Conservation (phyloP, 2,329 filamentous ascomycete species). For the Lecanoromycetidae sp. region DNA sequence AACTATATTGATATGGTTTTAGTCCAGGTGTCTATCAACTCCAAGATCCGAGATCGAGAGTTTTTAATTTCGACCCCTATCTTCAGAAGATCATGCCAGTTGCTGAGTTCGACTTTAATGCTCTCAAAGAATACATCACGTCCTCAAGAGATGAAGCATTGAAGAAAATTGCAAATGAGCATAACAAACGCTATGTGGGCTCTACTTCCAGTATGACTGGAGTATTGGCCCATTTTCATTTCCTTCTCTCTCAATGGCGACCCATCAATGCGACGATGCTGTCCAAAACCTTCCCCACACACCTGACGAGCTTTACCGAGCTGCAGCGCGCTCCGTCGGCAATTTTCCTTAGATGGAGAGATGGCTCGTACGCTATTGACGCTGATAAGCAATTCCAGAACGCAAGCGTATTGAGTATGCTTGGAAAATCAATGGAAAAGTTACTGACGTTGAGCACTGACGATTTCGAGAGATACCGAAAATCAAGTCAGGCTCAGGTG, state of each 20-base stretch:
- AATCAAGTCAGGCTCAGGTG: constrained; percentile 53
- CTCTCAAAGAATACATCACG: constrained; percentile 75
- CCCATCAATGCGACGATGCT: constrained; percentile 53
- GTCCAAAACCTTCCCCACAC: constrained; percentile 53
- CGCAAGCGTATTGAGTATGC: constrained; percentile 75
- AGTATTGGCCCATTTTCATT: constrained; percentile 83
- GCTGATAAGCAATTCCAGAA: constrained; percentile 85
- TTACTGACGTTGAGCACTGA: constrained; percentile 71
- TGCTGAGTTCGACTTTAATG: constrained; percentile 80
- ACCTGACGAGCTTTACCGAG: constrained; percentile 52
- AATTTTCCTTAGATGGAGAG: constrained; percentile 67
- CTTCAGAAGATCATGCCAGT: constrained; percentile 87
- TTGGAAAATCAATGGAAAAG: constrained; percentile 96
- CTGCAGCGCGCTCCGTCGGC: constrained; percentile 63
- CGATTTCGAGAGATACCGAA: constrained; percentile 76
- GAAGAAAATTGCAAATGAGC: constrained; percentile 51
- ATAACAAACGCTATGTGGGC: constrained; percentile 71
- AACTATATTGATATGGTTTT: constrained; percentile 7
- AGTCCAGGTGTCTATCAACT: constrained; percentile 76
- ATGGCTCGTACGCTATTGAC: constrained; percentile 87
- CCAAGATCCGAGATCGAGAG: constrained; percentile 72
- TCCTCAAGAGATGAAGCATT: constrained; percentile 73
- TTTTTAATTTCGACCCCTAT: constrained; percentile 97
- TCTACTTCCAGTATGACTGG: constrained; percentile 96
- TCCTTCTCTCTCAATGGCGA: constrained; percentile 74